phyloP scores from a whole-genome alignment of 305 asterid species.

The Fraxinus albicans region DNA sequence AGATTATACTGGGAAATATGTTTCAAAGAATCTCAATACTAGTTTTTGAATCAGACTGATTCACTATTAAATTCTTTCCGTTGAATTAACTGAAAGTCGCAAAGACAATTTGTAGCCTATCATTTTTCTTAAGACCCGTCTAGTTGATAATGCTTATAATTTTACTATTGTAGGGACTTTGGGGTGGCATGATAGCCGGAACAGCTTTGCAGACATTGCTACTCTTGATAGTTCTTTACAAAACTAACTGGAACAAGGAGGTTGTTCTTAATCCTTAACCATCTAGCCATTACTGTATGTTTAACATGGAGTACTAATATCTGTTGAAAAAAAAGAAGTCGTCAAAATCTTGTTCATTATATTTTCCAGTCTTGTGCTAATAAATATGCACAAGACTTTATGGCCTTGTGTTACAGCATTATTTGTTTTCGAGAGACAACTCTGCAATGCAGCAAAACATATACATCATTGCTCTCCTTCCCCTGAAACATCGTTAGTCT shows the following conservation, averaged over 20 bases:
- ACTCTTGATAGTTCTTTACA: conserved; percentile 44
- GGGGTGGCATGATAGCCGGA: conserved; percentile 64
- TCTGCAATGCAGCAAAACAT: neutral
- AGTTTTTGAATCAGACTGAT: neutral
- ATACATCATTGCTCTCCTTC: neutral
- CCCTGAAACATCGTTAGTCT: neutral
- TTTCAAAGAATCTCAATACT: neutral
- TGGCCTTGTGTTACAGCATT: neutral
- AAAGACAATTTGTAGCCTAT: neutral
- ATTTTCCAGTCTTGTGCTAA: neutral
- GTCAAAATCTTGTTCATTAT: neutral
- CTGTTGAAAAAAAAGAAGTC: neutral
- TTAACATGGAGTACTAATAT: neutral
- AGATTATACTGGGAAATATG: neutral
- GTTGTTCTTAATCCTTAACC: conserved; percentile 19
- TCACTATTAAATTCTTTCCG: neutral
- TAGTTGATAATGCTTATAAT: neutral
- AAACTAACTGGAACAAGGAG: conserved; percentile 58
- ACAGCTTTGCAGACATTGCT: conserved; percentile 46
- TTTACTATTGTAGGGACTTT: conserved; percentile 43
- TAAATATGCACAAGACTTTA: neutral
- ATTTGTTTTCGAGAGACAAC: neutral
- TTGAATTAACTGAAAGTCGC: neutral
- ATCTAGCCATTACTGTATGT: neutral
- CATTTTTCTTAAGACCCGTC: neutral